Conservation (phyloP, 805 yeast genomes). For the Saturnispora ahearnii region DNA sequence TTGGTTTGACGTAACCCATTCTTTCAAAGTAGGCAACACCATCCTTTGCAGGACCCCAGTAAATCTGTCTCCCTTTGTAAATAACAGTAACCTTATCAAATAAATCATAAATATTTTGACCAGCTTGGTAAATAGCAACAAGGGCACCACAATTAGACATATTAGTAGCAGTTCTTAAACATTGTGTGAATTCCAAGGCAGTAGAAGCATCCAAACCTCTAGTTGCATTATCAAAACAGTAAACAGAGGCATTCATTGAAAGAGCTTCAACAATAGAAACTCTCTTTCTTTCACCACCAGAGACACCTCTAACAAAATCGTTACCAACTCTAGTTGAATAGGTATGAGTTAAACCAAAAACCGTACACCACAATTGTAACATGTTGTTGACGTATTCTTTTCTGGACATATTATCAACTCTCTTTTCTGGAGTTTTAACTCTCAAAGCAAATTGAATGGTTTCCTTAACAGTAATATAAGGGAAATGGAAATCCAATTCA, state of each 20-base stretch:
- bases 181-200: conserved; percentile 55
- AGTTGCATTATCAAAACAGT: conserved; percentile 62
- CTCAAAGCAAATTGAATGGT: conserved; percentile 64
- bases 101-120: conserved; percentile 52
- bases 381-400: conserved; percentile 33
- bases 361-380: conserved; percentile 43
- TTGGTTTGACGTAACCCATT: conserved; percentile 62
- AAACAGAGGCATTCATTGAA: conserved; percentile 43
- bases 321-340: conserved; percentile 55
- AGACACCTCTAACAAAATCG: conserved; percentile 57
- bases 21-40: conserved; percentile 48
- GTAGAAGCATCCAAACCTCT: conserved; percentile 68
- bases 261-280: conserved; percentile 60
- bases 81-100: conserved; percentile 54
- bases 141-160: conserved; percentile 48
- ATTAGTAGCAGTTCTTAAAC: conserved; percentile 54
- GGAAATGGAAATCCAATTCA: conserved; percentile 65
- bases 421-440: conserved; percentile 52
- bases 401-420: conserved; percentile 35
- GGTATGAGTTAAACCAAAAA: conserved; percentile 51
- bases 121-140: conserved; percentile 61
- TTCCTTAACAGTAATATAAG: conserved; percentile 65
- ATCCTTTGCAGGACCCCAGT: conserved; percentile 43
- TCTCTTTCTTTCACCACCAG: conserved; percentile 69
- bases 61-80: conserved; percentile 55